Conservation (phyloP, 495 filamentous ascomycete genomes). For the Hypoxylon rickii region DNA sequence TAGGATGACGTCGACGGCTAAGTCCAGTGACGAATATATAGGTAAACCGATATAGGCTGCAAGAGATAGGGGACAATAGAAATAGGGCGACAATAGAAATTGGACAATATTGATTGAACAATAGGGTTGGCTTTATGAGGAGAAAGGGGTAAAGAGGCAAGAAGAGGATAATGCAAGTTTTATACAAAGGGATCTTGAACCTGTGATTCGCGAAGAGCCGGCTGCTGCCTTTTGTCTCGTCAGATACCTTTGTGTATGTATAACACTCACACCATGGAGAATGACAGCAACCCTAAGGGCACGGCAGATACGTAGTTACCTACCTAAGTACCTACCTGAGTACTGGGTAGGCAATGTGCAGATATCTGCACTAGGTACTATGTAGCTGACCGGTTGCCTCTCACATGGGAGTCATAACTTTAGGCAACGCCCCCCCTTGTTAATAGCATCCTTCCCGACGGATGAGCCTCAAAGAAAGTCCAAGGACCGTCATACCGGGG, state of each 20-base stretch:
- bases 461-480: slow-evolving; percentile 35
- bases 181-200: slow-evolving; percentile 16
- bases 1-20: background rate
- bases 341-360: slow-evolving; percentile 12
- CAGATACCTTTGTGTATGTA: slow-evolving; percentile 23
- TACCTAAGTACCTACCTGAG: too few relatives aligned
- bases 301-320: slow-evolving; percentile 28
- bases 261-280: slow-evolving; percentile 32
- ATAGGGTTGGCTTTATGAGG: slow-evolving; percentile 2
- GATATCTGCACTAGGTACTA: slow-evolving; percentile 23
- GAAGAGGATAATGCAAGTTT: slow-evolving; percentile 15
- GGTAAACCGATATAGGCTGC: background rate
- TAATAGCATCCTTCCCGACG: slow-evolving; percentile 28
- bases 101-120: background rate
- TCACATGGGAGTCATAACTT: slow-evolving; percentile 38
- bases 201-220: slow-evolving; percentile 29
- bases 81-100: too few relatives aligned
- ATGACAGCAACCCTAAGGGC: slow-evolving; percentile 14
- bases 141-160: slow-evolving; percentile 4
- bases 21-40: slow-evolving; percentile 9
- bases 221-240: slow-evolving; percentile 24
- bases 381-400: slow-evolving; percentile 36
- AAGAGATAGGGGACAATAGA: too few relatives aligned
- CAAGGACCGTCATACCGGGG: slow-evolving; percentile 28
- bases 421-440: slow-evolving; percentile 35